Percentiles rank a stretch among this genome's conserved stretches.
Evolutionary conservation across 208 protist species (phyloP).

Genomic region (Wallacemonas sp.): DNA sequence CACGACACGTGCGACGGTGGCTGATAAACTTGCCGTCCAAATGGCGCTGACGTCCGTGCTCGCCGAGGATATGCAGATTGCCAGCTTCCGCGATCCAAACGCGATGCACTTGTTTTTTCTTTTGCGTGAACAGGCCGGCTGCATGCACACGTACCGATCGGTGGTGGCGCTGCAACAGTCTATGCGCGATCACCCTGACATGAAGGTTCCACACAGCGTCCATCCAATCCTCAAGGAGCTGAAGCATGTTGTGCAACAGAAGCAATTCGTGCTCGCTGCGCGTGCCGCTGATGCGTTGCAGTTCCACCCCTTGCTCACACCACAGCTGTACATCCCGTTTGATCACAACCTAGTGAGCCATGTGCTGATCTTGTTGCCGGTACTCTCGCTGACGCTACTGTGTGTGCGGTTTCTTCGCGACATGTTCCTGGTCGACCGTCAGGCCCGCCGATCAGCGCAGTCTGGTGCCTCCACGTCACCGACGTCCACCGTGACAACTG

Average conservation of each 20-base stretch:
- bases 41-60: slow-evolving; percentile 54
- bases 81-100: slow-evolving; percentile 37
- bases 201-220: slow-evolving; percentile 41
- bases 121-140: slow-evolving; percentile 35
- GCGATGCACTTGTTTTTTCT: slow-evolving; percentile 34
- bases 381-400: slow-evolving; percentile 34
- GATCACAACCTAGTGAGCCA: slow-evolving; percentile 68
- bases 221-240: slow-evolving; percentile 25
- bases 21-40: slow-evolving; percentile 20
- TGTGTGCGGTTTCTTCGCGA: slow-evolving; percentile 27
- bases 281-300: slow-evolving; percentile 68
- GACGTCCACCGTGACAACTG: too few species aligned
- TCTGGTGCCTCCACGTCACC: too few species aligned
- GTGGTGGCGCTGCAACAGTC: slow-evolving; percentile 36
- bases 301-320: slow-evolving; percentile 67
- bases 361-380: slow-evolving; percentile 56
- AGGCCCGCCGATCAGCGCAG: too few species aligned
- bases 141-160: slow-evolving; percentile 52
- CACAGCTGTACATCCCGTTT: slow-evolving; percentile 78
- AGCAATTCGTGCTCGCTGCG: slow-evolving; percentile 38
- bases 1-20: not conserved
- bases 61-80: slow-evolving; percentile 29
- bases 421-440: not conserved
- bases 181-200: slow-evolving; percentile 43
- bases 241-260: slow-evolving; percentile 19